phyloP scores from a whole-genome alignment of 345 rosid genomes.

The Carallia brachiata region DNA sequence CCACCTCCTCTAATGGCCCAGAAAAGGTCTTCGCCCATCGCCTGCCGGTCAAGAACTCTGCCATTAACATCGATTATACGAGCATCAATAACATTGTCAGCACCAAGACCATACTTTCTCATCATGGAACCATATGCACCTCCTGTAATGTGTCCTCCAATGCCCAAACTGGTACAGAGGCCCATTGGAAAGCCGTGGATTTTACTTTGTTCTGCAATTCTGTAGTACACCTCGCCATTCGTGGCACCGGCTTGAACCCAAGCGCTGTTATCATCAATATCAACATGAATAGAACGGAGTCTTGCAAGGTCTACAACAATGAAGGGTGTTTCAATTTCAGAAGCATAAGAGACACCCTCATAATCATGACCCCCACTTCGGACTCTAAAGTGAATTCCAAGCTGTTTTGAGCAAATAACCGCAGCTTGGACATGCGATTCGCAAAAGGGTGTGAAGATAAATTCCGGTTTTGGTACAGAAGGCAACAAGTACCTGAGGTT shows the following conservation, averaged over 20 bases:
- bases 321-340: conserved; percentile 41
- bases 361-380: conserved; percentile 23
- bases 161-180: conserved; percentile 57
- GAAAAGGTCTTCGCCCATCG: conserved; percentile 71
- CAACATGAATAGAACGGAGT: conserved; percentile 43
- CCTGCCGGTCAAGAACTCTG: conserved; percentile 44
- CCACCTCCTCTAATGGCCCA: conserved; percentile 86
- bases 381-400: conserved; percentile 14
- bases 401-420: conserved; percentile 16
- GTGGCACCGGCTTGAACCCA: conserved; percentile 84
- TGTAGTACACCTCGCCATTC: conserved; percentile 55
- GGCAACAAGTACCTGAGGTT: conserved; percentile 10
- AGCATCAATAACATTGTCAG: conserved; percentile 72
- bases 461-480: conserved; percentile 7
- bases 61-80: conserved; percentile 56
- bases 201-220: conserved; percentile 58
- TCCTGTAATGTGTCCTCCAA: conserved; percentile 12
- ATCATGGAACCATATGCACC: conserved; percentile 67
- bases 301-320: conserved; percentile 47
- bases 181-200: conserved; percentile 68
- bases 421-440: conserved; percentile 17
- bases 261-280: conserved; percentile 40
- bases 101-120: conserved; percentile 77
- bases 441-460: neutral
- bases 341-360: conserved; percentile 13